These are phyloP conservation scores for Ophiostoma piceae DNA, from an alignment of 2,329 filamentous ascomycete genomes.

Conservation along the genomic window DNA sequence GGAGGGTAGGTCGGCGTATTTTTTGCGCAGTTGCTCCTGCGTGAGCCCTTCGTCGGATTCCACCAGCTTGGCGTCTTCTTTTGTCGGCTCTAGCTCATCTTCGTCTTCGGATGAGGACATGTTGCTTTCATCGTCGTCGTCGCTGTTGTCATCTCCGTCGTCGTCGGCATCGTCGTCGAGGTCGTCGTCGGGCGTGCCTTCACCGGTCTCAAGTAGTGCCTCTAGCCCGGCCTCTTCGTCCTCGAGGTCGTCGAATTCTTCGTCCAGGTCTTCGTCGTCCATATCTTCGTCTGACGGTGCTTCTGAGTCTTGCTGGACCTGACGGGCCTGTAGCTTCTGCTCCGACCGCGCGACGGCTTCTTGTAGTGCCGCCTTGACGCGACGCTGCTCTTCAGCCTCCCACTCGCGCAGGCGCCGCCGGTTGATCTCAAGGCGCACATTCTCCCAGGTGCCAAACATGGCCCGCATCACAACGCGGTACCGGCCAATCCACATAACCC, in stretches of 20 bases:
- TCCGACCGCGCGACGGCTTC: constrained; percentile 69
- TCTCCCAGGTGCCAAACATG: constrained; percentile 57
- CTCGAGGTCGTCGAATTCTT: constrained; percentile 31
- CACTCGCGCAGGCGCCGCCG: constrained; percentile 54
- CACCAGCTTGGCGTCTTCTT: constrained; percentile 35
- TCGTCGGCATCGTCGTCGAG: constrained; percentile 45
- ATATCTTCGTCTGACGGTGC: constrained; percentile 42
- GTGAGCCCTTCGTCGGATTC: constrained; percentile 60
- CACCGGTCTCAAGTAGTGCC: neutral
- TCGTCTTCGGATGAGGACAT: constrained; percentile 59
- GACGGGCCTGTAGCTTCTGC: constrained; percentile 60
- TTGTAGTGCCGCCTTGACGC: constrained; percentile 63
- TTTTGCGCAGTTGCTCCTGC: constrained; percentile 61
- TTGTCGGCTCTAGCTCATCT: constrained; percentile 48
- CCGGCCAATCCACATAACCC: constrained; percentile 58
- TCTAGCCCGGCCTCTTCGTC: neutral
- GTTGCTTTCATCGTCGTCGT: constrained; percentile 45
- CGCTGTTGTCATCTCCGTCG: constrained; percentile 49
- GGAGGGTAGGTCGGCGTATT: constrained; percentile 61
- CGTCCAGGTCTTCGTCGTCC: constrained; percentile 35
- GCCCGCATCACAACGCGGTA: constrained; percentile 67
- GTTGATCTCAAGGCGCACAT: constrained; percentile 58
- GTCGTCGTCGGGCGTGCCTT: constrained; percentile 4
- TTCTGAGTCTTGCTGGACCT: constrained; percentile 50
- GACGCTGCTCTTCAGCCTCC: constrained; percentile 60